Percentiles rank a stretch among this genome's conserved stretches.
Evolutionary conservation across 2,329 filamentous ascomycete genomes (phyloP).

Genomic region (Fusarium denticulatum): DNA sequence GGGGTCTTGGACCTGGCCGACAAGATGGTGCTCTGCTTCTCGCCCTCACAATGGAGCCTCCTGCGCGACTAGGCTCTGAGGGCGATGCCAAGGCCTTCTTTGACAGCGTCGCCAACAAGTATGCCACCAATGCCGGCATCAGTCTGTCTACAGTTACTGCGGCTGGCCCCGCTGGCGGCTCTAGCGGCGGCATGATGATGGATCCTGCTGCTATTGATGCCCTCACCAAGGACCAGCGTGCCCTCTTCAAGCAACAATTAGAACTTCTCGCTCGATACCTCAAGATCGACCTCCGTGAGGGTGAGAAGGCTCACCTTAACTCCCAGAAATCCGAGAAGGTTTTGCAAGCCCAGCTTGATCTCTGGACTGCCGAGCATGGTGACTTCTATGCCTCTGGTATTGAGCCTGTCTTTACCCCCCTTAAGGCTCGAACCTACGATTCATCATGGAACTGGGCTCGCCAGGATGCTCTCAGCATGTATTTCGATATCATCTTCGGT

Average conservation of each 20-base stretch:
- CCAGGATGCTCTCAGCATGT: conserved; percentile 97
- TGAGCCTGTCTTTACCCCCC: conserved; percentile 88
- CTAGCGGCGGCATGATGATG: conserved; percentile 96
- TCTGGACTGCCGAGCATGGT: conserved; percentile 95
- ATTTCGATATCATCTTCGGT: conserved; percentile 98
- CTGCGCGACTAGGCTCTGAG: conserved; percentile 88
- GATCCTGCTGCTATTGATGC: conserved; percentile 97
- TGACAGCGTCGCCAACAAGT: conserved; percentile 89
- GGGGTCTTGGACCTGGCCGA: conserved; percentile 85
- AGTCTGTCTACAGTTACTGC: conserved; percentile 81
- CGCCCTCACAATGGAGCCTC: conserved; percentile 91
- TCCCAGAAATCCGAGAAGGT: conserved; percentile 87
- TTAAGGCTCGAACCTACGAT: conserved; percentile 97
- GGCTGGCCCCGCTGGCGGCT: conserved; percentile 76
- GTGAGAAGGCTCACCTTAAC: conserved; percentile 89
- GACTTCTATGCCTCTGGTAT: conserved; percentile 97
- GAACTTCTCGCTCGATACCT: conserved; percentile 95
- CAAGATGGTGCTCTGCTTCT: conserved; percentile 92
- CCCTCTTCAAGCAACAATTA: conserved; percentile 97
- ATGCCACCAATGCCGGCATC: conserved; percentile 84
- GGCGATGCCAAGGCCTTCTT: conserved; percentile 92
- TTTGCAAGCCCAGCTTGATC: conserved; percentile 90
- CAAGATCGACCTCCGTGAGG: conserved; percentile 96
- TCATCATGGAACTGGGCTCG: conserved; percentile 99
- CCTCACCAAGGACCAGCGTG: conserved; percentile 94